Evolutionary conservation across 2,329 filamentous ascomycete species (phyloP).

Genomic region (Microcera coccophila): DNA sequence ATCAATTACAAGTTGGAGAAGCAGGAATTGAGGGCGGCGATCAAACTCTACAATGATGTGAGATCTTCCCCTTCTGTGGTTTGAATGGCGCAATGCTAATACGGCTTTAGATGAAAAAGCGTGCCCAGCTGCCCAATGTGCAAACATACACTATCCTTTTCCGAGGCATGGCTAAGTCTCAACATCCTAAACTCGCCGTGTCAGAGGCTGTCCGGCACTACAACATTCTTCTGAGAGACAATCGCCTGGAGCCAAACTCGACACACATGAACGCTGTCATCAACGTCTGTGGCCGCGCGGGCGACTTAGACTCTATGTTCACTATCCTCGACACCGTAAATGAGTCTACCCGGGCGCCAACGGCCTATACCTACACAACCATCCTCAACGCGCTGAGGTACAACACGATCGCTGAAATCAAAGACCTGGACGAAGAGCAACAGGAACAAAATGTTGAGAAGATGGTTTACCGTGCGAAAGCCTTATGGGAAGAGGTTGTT

Average conservation of each 20-base stretch:
- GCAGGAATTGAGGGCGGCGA: constrained; percentile 57
- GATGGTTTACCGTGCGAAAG: constrained; percentile 62
- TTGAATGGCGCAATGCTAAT: constrained; percentile 13
- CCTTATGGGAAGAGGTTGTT: constrained; percentile 77
- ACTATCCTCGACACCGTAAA: constrained; percentile 69
- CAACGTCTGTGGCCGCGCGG: constrained; percentile 69
- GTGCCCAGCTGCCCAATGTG: constrained; percentile 72
- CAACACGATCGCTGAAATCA: constrained; percentile 23
- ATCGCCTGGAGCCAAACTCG: constrained; percentile 64
- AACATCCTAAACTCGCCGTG: constrained; percentile 57
- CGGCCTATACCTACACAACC: constrained; percentile 69
- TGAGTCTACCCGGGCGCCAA: constrained; percentile 60
- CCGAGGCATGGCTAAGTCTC: constrained; percentile 62
- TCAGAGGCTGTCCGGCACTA: constrained; percentile 71
- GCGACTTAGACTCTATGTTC: constrained; percentile 78
- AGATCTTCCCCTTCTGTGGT: constrained; percentile 14
- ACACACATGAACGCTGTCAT: constrained; percentile 89
- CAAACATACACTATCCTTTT: constrained; percentile 84
- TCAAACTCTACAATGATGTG: constrained; percentile 88
- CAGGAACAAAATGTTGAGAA: constrained; percentile 35
- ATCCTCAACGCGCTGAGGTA: constrained; percentile 72
- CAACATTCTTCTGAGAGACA: constrained; percentile 64
- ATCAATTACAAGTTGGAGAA: constrained; percentile 67
- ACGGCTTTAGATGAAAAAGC: constrained; percentile 80
- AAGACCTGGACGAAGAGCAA: constrained; percentile 29